Evolutionary conservation across 768 basidiomycete species (phyloP), one percentile per base, ranked within the genome.

Genomic region (Harrya chromipes): DNA sequence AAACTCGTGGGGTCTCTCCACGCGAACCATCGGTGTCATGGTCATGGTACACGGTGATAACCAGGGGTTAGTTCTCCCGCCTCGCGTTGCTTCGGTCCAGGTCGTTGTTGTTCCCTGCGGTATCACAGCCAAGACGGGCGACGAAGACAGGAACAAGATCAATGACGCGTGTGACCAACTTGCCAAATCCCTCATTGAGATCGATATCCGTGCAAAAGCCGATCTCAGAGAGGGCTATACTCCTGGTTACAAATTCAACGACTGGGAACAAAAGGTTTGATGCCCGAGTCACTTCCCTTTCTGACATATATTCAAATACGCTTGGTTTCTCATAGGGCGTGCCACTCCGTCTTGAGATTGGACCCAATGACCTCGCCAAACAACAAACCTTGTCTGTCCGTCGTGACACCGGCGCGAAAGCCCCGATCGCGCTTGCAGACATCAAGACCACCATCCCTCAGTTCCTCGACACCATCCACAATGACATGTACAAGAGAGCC

Each of bases 31-130:
- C 60, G 97, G 97, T 63, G 90, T 97, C 49, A 97, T 97, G 95
- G 94, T 97, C 59, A 99, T 99, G 97, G 84, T 91, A 6, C 95
- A 99, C 64, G 94, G 95, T 29, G 97, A 99, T 68, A 93, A 99
- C 67, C 90, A 97, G 64, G 97, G 97, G 14, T 72, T 99, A 57
- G 94, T 98, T 12, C 83, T 98, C 47, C 97, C 97, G n/a, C 97
- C 97, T 53, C 80, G 92, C 10, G 95, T 99, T 29, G 95, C 97
- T n/a, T 82, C 79, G 54, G 70, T 95, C 17, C 97, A 99, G 72
- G 93, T 82, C 45, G 78, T 97, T 41, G 72, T 99, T 52, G 87
- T 99, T 23, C 97, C 97, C 4, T 94, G 90, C 54, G 97, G 97
- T 38, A 83, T 99, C 62, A 93, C 86, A n/a, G 88, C 83, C 40